phyloP scores from a whole-genome alignment of 2,329 filamentous ascomycete genomes.

The Fusarium nurragi region DNA sequence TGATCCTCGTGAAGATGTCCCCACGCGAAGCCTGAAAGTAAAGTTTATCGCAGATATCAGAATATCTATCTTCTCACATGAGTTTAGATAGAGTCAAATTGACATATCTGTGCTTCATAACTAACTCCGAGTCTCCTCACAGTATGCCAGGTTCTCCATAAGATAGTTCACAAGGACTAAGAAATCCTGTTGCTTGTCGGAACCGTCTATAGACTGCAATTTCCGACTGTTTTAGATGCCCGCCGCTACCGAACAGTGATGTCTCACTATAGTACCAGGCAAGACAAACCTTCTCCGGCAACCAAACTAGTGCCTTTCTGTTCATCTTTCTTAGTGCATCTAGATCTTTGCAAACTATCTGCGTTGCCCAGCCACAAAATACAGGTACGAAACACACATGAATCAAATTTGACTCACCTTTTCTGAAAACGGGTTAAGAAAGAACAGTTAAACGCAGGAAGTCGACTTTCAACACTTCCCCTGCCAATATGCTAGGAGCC shows the following conservation, averaged over 20 bases:
- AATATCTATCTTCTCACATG: too few species aligned
- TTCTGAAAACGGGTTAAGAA: not conserved
- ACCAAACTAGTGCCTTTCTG: not conserved
- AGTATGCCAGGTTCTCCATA: not conserved
- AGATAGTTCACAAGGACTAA: too few species aligned
- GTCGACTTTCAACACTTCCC: too few species aligned
- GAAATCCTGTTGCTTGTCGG: not conserved
- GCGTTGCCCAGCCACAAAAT: constrained; percentile 11
- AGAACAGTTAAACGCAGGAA: not conserved
- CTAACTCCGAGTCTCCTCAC: too few species aligned
- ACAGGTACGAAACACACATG: not conserved
- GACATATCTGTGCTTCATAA: too few species aligned
- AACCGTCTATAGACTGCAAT: not conserved
- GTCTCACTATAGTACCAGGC: not conserved
- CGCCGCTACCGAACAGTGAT: not conserved
- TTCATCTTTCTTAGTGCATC: not conserved
- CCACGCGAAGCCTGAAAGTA: too few species aligned
- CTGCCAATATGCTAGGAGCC: not conserved
- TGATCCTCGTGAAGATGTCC: too few species aligned
- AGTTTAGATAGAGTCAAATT: too few species aligned
- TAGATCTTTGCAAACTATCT: not conserved
- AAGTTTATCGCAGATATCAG: too few species aligned
- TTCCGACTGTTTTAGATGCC: not conserved
- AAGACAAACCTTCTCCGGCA: constrained; percentile 1
- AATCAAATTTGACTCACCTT: not conserved